phyloP scores from a whole-genome alignment of 345 rosid species.

The Diplotaxis tenuifolia region DNA sequence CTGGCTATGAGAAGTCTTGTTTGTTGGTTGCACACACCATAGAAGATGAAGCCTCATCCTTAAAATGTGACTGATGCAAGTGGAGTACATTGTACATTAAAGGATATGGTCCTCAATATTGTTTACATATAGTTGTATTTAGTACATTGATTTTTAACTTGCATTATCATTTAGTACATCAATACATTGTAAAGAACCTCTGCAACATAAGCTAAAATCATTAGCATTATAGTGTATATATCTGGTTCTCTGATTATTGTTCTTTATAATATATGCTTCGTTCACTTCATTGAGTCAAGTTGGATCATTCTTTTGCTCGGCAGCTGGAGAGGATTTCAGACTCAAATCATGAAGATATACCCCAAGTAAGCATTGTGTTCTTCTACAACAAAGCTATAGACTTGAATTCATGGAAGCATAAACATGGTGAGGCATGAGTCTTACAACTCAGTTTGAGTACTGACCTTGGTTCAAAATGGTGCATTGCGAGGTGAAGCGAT shows the following conservation, averaged over 20 bases:
- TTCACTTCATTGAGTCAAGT: constrained; percentile 8
- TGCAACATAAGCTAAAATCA: constrained; percentile 2
- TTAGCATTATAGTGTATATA: constrained; percentile 8
- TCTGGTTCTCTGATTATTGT: constrained; percentile 31
- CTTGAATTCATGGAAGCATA: no score
- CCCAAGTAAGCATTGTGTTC: constrained; percentile 31
- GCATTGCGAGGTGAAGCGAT: no score
- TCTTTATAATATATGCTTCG: constrained; percentile 15
- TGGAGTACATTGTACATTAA: background rate
- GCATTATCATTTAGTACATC: background rate
- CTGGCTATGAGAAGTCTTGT: constrained; percentile 14
- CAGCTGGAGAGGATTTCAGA: constrained; percentile 13
- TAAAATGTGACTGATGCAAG: constrained; percentile 11
- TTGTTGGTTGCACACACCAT: background rate
- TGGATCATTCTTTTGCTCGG: background rate
- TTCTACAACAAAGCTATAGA: no score
- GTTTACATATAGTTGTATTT: background rate
- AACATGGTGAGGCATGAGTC: no score
- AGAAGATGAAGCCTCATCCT: constrained; percentile 20
- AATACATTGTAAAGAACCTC: no score
- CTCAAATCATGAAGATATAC: constrained; percentile 42
- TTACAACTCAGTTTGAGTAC: no score
- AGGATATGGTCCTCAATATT: background rate
- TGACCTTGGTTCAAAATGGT: no score
- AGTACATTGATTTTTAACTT: background rate